Evolutionary conservation across 2,329 filamentous ascomycete species (phyloP).

Genomic region (Lasiodiplodia gonubiensis): DNA sequence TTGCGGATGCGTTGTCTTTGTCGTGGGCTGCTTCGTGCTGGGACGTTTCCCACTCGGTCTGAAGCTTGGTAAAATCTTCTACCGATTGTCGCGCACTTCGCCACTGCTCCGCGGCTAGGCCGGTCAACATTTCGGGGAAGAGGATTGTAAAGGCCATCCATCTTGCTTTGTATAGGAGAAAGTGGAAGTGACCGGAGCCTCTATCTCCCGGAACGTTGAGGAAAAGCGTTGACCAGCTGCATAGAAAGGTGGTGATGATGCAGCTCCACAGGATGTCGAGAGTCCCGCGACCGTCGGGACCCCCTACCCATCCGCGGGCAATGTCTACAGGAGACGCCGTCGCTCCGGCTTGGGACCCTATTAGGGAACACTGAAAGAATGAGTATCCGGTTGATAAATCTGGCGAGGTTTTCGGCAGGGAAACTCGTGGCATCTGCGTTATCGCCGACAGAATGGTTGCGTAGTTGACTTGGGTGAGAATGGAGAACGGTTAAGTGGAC

Average conservation of each 20-base stretch:
- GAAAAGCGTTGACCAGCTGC: slow-evolving; percentile 42
- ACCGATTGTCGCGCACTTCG: slow-evolving; percentile 40
- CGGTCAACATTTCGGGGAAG: slow-evolving; percentile 44
- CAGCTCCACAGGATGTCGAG: slow-evolving; percentile 41
- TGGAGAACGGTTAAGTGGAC: not conserved
- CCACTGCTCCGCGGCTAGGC: slow-evolving; percentile 45
- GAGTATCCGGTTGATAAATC: not conserved
- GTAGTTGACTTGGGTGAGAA: not conserved
- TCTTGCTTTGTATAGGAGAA: slow-evolving; percentile 37
- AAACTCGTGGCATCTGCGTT: not conserved
- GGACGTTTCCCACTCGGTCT: slow-evolving; percentile 12
- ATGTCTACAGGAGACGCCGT: not conserved
- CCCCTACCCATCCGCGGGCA: slow-evolving; percentile 37
- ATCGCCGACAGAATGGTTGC: not conserved
- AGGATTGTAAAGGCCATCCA: slow-evolving; percentile 42
- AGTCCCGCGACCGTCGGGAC: slow-evolving; percentile 41
- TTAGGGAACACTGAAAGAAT: not conserved
- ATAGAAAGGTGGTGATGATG: slow-evolving; percentile 43
- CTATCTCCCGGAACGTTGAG: slow-evolving; percentile 45
- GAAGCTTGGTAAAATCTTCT: slow-evolving; percentile 32
- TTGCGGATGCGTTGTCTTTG: not conserved
- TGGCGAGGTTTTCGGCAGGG: not conserved
- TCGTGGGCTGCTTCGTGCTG: not conserved
- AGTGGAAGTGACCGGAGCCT: slow-evolving; percentile 28
- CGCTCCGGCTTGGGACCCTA: not conserved